Percentiles rank a stretch among this genome's conserved stretches.
phyloP scores from a whole-genome alignment of 2,329 filamentous ascomycete species.

The Emydomyces testavorans region DNA sequence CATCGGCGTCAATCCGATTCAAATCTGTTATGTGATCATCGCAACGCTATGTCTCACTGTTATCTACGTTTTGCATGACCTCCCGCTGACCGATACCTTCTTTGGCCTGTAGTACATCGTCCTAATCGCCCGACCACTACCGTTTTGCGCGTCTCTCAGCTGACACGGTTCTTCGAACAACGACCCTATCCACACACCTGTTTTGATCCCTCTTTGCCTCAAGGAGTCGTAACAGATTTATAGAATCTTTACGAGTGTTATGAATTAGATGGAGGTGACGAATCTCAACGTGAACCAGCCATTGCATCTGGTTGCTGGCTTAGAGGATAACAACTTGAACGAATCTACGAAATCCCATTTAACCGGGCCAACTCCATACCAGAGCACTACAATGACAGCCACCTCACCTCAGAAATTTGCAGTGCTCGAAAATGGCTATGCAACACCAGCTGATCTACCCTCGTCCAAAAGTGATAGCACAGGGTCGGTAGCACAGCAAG shows the following conservation, averaged over 20 bases:
- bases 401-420: conserved; percentile 25
- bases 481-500: conserved; percentile 24
- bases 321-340: neutral
- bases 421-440: conserved; percentile 27
- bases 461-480: conserved; percentile 22
- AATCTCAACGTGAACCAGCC: conserved; percentile 14
- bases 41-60: neutral
- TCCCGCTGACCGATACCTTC: conserved; percentile 1
- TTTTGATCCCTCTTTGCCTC: neutral
- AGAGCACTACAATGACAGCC: conserved; percentile 20
- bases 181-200: neutral
- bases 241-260: conserved; percentile 6
- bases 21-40: neutral
- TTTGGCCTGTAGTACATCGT: neutral
- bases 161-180: conserved; percentile 3
- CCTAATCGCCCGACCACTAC: neutral
- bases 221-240: neutral
- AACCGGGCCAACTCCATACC: conserved; percentile 22
- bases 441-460: conserved; percentile 26
- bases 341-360: conserved; percentile 18
- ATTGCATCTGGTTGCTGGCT: conserved; percentile 4
- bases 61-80: neutral
- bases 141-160: neutral
- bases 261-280: conserved; percentile 17
- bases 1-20: neutral